Percentiles rank a stretch among this genome's conserved stretches.
Evolutionary conservation across 2,329 filamentous ascomycete genomes (phyloP).

Genomic region (Westerdykella ornata): DNA sequence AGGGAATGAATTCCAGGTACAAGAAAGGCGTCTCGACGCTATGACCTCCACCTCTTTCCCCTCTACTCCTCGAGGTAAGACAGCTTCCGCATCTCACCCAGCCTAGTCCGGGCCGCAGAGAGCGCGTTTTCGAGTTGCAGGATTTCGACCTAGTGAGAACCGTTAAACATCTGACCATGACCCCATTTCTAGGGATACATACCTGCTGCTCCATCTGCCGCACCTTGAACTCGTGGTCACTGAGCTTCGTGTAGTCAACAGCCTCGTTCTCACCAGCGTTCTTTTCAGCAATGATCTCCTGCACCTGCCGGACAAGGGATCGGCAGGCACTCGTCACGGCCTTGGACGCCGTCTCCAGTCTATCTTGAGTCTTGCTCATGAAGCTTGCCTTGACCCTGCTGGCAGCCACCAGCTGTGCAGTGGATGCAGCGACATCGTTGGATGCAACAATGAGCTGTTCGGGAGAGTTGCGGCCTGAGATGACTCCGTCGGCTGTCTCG

Average conservation of each 20-base stretch:
- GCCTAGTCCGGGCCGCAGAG: slow-evolving; percentile 66
- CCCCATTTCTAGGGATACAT: slow-evolving; percentile 33
- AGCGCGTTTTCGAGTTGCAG: slow-evolving; percentile 88
- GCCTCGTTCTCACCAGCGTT: slow-evolving; percentile 69
- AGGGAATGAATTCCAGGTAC: neutral
- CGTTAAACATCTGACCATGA: slow-evolving; percentile 10
- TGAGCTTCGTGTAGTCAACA: slow-evolving; percentile 82
- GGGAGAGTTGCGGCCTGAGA: slow-evolving; percentile 83
- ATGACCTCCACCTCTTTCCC: neutral
- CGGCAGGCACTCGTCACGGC: slow-evolving; percentile 86
- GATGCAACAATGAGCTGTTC: slow-evolving; percentile 97
- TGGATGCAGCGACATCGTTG: slow-evolving; percentile 93
- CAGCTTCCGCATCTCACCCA: slow-evolving; percentile 98
- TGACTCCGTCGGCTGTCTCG: slow-evolving; percentile 93
- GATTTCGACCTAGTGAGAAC: slow-evolving; percentile 71
- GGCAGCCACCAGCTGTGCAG: slow-evolving; percentile 91
- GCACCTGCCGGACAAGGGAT: slow-evolving; percentile 82
- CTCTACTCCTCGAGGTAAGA: slow-evolving; percentile 57
- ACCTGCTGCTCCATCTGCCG: slow-evolving; percentile 99
- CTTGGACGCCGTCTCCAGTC: slow-evolving; percentile 83
- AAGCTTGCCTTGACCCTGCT: slow-evolving; percentile 95
- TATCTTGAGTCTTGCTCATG: slow-evolving; percentile 95
- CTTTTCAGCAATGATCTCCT: slow-evolving; percentile 85
- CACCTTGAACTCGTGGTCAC: slow-evolving; percentile 95
- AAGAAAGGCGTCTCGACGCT: neutral